Percentiles rank a stretch among this genome's conserved stretches.
Conservation (phyloP, 2,329 filamentous ascomycete species). For the Trichoderma lentiforme region DNA sequence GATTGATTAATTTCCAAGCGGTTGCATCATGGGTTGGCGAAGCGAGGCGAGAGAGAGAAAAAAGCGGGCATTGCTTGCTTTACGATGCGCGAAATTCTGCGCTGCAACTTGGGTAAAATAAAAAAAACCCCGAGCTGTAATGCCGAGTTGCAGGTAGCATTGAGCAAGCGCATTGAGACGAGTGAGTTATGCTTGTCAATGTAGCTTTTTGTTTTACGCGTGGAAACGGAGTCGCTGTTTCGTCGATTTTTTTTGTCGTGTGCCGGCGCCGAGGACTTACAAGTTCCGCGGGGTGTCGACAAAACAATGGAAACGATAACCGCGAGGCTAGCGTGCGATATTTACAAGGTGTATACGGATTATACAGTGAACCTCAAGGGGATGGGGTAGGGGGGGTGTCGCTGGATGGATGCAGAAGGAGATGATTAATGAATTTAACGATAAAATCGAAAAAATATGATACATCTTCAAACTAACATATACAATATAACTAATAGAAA, state of each 20-base stretch:
- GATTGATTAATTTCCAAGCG: not conserved
- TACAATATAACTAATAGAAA: not conserved
- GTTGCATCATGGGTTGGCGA: not conserved
- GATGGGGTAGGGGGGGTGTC: not conserved
- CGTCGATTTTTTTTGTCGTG: not conserved
- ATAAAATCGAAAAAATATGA: not conserved
- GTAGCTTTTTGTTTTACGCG: not conserved
- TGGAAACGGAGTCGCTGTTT: not conserved
- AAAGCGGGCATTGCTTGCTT: not conserved
- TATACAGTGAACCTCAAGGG: not conserved
- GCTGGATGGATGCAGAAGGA: not conserved
- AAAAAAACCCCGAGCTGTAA: not conserved
- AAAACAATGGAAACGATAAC: not conserved
- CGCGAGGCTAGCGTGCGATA: conserved; percentile 13
- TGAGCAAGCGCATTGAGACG: not conserved
- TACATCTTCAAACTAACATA: not conserved
- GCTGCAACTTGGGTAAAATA: not conserved
- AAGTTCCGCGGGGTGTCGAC: conserved; percentile 4
- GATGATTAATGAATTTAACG: not conserved
- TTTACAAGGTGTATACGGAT: not conserved
- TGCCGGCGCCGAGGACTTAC: conserved; percentile 4
- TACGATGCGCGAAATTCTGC: not conserved
- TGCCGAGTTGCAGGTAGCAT: not conserved
- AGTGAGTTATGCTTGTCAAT: not conserved
- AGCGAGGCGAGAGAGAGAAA: not conserved